phyloP scores from a whole-genome alignment of 441 rosid genomes.

The Omphalea diandra region DNA sequence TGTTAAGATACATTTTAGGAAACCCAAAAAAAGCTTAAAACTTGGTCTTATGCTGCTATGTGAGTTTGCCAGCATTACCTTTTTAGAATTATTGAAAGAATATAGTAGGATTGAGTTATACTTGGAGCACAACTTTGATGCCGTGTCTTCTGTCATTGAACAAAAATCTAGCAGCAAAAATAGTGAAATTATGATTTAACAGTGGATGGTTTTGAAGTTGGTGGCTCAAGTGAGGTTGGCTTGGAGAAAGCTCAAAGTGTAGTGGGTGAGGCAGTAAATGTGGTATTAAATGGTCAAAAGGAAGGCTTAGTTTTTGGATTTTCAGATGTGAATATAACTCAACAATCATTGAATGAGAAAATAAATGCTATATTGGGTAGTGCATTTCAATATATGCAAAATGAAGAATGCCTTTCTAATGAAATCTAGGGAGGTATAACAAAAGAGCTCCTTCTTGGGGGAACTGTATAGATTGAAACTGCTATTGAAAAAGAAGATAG shows the following conservation, averaged over 20 bases:
- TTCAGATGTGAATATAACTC: neutral
- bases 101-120: neutral
- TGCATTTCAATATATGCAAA: no score
- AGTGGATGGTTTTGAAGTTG: neutral
- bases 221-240: no score
- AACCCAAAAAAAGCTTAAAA: neutral
- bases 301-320: no score
- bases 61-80: neutral
- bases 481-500: no score
- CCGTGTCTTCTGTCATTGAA: no score
- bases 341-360: neutral
- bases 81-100: neutral
- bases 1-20: neutral
- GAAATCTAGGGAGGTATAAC: neutral
- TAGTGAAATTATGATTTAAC: neutral
- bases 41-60: neutral
- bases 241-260: neutral
- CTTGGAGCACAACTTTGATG: neutral
- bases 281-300: no score
- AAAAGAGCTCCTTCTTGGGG: neutral
- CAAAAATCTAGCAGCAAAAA: no score
- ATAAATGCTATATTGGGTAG: neutral
- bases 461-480: no score
- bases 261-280: neutral
- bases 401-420: no score